Evolutionary conservation across 768 basidiomycete genomes (phyloP).

Genomic region (Neoboletus subvelutipes): DNA sequence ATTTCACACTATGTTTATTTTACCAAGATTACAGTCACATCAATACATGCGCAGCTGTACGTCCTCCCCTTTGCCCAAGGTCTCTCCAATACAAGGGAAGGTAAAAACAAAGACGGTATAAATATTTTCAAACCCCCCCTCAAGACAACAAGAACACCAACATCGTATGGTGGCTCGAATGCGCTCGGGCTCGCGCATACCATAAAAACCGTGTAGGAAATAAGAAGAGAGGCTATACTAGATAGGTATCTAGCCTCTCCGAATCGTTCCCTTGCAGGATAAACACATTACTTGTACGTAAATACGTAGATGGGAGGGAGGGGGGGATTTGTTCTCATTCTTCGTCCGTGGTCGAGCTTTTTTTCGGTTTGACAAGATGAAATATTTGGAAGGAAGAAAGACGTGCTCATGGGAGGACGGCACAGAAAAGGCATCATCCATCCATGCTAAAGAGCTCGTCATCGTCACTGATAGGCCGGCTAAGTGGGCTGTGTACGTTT

Average conservation of each 20-base stretch:
- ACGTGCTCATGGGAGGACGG: background rate
- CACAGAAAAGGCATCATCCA: constrained; percentile 29
- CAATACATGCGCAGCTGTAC: constrained; percentile 24
- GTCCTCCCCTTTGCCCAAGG: constrained; percentile 12
- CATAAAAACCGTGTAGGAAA: constrained; percentile 8
- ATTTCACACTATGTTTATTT: constrained; percentile 5
- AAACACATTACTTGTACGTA: constrained; percentile 29
- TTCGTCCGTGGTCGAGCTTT: constrained; percentile 16
- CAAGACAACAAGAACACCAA: constrained; percentile 8
- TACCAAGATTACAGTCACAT: constrained; percentile 23
- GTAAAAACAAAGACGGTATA: constrained; percentile 24
- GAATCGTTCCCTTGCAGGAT: constrained; percentile 25
- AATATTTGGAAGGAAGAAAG: background rate
- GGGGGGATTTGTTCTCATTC: background rate
- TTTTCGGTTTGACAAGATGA: background rate
- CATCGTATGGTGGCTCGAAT: background rate
- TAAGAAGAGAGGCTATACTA: constrained; percentile 20
- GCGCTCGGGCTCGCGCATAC: background rate
- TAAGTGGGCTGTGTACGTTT: constrained; percentile 56
- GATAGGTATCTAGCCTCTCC: constrained; percentile 33
- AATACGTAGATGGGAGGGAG: constrained; percentile 18
- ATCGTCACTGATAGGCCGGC: constrained; percentile 58
- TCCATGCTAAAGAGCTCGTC: constrained; percentile 78
- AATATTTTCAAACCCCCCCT: constrained; percentile 17
- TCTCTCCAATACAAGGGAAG: constrained; percentile 13